Base-by-base conservation (phyloP, 176 grass and related monocot genomes). In the Luzula sylvatica region DNA sequence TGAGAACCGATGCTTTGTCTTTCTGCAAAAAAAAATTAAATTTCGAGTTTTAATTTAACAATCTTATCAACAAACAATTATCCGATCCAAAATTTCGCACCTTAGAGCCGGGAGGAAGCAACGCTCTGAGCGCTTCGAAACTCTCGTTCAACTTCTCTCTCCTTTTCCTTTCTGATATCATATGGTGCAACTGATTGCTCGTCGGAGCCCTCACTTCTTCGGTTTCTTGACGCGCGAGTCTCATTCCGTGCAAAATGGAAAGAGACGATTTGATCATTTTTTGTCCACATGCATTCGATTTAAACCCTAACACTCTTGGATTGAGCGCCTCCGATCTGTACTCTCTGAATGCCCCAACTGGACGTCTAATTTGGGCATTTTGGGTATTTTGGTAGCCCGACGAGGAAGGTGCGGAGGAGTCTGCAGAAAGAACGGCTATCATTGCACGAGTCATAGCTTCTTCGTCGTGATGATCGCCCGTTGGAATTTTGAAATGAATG, bases 141-240 rank as follows among this genome's bases (percentile, higher is more conserved):
- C 72, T 74, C 49, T 92, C 73, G 50, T 92, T 92, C 25, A 92
- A 61, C 69, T 78, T 75, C 73, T 92, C 73, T 25, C 87, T 69
- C 15, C 87, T 68, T 35, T 61, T 71, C 50, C 87, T 76, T 68
- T 92, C 87, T 3, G 87, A 77, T 63, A 92, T 65, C 69, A 86
- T 56, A 43, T 92, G 87, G 68, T 81, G 72, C 23, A 86, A 49
- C 65, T 92, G 87, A 70, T 71, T 86, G 54, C 38, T 65, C 9
- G 0, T 5, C 0, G 45, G 15, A 17, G 32, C 43, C 20, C 38
- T 7, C 22, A 1, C 26, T 15, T 49, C 11, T 23, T 2, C 24
- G 14, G 0, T 7, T 28, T 12, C 7, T 29, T 54, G 53, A 55
- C 16, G 53, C 48, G 38, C 44, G 54, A 5, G 11, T 42, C 76